phyloP scores from a whole-genome alignment of 176 grass and related monocot species.

The Aegilops tauschii region DNA sequence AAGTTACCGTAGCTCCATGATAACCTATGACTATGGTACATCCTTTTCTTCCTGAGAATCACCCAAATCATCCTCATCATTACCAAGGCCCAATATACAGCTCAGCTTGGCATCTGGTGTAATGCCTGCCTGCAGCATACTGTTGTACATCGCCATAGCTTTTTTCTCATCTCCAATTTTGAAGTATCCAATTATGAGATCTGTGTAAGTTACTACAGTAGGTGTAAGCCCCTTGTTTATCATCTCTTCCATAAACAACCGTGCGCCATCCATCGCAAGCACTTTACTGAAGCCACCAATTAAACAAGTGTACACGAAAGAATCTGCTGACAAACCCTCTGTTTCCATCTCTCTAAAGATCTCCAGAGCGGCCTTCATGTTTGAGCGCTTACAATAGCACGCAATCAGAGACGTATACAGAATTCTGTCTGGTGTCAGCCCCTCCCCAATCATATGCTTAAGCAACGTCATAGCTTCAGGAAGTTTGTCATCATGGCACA shows the following conservation, averaged over 20 bases:
- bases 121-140: constrained; percentile 54
- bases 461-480: constrained; percentile 30
- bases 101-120: constrained; percentile 43
- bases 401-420: constrained; percentile 61
- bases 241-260: constrained; percentile 57
- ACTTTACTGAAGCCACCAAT: constrained; percentile 60
- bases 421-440: constrained; percentile 43
- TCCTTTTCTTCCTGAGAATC: constrained; percentile 7
- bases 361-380: constrained; percentile 53
- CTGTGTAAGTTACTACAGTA: constrained; percentile 60
- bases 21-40: background rate
- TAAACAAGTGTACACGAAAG: constrained; percentile 59
- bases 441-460: constrained; percentile 35
- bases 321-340: constrained; percentile 39
- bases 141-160: constrained; percentile 29
- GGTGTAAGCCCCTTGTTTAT: constrained; percentile 29
- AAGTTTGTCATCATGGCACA: constrained; percentile 44
- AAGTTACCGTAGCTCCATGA: background rate
- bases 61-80: background rate
- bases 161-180: constrained; percentile 42
- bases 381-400: constrained; percentile 46
- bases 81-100: constrained; percentile 23
- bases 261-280: constrained; percentile 51
- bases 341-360: constrained; percentile 55
- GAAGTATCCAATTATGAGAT: constrained; percentile 51